Evolutionary conservation across 1,284 basidiomycete species (phyloP).

Genomic region (Mycena citricolor): DNA sequence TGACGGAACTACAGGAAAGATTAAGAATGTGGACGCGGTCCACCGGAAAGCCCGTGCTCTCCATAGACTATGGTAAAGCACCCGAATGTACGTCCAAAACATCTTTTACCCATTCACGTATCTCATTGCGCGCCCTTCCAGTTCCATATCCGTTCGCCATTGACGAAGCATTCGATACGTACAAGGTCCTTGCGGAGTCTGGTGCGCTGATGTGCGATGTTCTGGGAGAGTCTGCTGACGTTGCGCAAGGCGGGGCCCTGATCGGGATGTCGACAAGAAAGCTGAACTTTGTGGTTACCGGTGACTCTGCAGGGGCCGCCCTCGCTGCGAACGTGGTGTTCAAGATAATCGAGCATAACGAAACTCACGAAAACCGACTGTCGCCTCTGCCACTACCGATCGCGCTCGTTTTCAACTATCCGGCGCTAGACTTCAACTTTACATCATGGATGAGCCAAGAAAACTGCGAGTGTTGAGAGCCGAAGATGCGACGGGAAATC

Average conservation of each 20-base stretch:
- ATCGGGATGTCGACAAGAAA: conserved; percentile 85
- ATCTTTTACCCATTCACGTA: background rate
- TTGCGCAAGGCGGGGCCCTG: conserved; percentile 54
- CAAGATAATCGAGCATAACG: conserved; percentile 76
- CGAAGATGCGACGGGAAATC: conserved; percentile 77
- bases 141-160: conserved; percentile 95
- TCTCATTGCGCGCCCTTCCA: conserved; percentile 31
- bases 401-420: conserved; percentile 81
- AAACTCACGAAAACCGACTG: conserved; percentile 37
- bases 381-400: conserved; percentile 56
- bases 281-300: conserved; percentile 76
- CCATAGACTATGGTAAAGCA: conserved; percentile 94
- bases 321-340: conserved; percentile 82
- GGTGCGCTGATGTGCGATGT: conserved; percentile 31
- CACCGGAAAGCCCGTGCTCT: conserved; percentile 79
- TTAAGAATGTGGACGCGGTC: conserved; percentile 82
- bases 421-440: conserved; percentile 93
- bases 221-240: conserved; percentile 3
- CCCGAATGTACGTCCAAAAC: conserved; percentile 76
- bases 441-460: conserved; percentile 95
- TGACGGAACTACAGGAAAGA: conserved; percentile 68
- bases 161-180: conserved; percentile 92
- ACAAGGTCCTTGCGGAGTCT: conserved; percentile 79
- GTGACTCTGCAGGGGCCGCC: conserved; percentile 94
- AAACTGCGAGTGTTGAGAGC: conserved; percentile 81